These are phyloP conservation scores for Termitomyces sp. DNA, from an alignment of 768 basidiomycete species.

Conservation along the genomic window DNA sequence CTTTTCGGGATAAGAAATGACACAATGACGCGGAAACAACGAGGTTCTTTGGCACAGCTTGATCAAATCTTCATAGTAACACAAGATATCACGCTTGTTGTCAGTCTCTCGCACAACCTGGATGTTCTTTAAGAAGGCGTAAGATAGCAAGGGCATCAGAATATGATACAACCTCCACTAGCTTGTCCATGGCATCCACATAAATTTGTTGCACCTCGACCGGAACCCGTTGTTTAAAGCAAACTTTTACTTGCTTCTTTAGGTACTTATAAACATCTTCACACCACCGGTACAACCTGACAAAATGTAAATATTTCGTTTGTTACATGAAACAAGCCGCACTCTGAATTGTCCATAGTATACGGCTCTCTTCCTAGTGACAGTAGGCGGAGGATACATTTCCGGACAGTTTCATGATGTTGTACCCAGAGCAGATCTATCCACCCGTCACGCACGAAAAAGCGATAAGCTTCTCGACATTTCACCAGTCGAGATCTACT, in stretches of 20 bases:
- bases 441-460: neutral
- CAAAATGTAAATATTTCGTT: neutral
- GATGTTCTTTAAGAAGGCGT: neutral
- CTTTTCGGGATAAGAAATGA: neutral
- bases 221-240: neutral
- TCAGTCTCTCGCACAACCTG: slow-evolving; percentile 7
- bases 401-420: slow-evolving; percentile 1
- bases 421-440: slow-evolving; percentile 3
- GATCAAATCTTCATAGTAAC: slow-evolving; percentile 10
- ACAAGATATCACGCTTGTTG: neutral
- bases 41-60: slow-evolving; percentile 5
- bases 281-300: slow-evolving; percentile 8
- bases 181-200: slow-evolving; percentile 9
- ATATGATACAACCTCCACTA: slow-evolving; percentile 6
- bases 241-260: neutral
- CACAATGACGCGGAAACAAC: slow-evolving; percentile 1
- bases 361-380: neutral
- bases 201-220: neutral
- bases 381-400: neutral
- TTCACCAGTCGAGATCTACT: neutral
- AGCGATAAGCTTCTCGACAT: slow-evolving; percentile 4
- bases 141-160: neutral
- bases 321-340: neutral
- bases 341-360: slow-evolving; percentile 3
- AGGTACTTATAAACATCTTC: slow-evolving; percentile 4